Evolutionary conservation across 306 rosid species (phyloP).

Genomic region (Fagus sylvatica): DNA sequence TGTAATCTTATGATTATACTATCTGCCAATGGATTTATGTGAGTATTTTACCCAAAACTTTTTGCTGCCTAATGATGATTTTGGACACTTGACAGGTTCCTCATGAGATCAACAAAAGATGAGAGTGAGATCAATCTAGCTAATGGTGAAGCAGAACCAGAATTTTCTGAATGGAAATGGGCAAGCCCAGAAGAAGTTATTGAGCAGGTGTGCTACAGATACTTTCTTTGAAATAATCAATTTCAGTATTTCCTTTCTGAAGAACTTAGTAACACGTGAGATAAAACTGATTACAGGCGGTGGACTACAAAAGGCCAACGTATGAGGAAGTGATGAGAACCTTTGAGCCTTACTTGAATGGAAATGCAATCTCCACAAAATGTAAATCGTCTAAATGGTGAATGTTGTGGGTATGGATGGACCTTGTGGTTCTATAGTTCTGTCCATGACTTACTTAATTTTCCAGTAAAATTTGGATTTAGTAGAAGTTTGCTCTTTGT

Average conservation of each 20-base stretch:
- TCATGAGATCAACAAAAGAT: slow-evolving; percentile 71
- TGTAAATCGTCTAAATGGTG: slow-evolving; percentile 97
- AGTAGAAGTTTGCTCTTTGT: slow-evolving; percentile 50
- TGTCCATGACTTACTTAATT: slow-evolving; percentile 40
- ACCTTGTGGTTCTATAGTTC: slow-evolving; percentile 19
- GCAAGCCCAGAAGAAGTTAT: slow-evolving; percentile 82
- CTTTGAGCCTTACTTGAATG: slow-evolving; percentile 72
- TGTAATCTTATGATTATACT: not conserved
- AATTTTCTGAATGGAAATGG: slow-evolving; percentile 99
- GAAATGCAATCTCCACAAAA: slow-evolving; percentile 55
- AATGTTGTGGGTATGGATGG: slow-evolving; percentile 35
- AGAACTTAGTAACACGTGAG: slow-evolving; percentile 13
- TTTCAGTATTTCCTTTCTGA: not conserved
- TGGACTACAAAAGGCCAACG: slow-evolving; percentile 95
- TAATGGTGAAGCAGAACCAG: slow-evolving; percentile 83
- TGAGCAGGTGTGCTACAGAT: slow-evolving; percentile 66
- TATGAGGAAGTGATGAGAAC: slow-evolving; percentile 85
- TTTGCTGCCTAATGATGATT: slow-evolving; percentile 17
- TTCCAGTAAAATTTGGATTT: slow-evolving; percentile 33
- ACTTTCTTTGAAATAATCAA: not conserved
- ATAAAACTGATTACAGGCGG: slow-evolving; percentile 67
- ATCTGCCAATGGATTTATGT: slow-evolving; percentile 5
- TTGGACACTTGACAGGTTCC: slow-evolving; percentile 63
- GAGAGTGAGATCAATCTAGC: slow-evolving; percentile 81
- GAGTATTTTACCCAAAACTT: not conserved